Conservation (phyloP, 192 early-diverging fungal species). For the Umbelopsis ramanniana region DNA sequence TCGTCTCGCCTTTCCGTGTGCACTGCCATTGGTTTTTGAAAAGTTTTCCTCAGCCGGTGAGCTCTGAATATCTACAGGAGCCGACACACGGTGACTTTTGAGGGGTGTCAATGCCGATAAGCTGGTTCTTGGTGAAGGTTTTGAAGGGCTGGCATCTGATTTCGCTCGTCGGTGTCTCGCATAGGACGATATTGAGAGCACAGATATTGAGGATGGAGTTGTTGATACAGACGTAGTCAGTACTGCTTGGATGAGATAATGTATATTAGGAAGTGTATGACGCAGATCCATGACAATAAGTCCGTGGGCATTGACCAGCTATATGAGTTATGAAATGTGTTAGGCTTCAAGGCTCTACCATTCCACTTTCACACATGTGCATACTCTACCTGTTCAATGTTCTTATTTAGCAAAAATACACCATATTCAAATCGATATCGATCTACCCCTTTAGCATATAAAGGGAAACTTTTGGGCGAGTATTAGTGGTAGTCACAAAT, state of each 20-base stretch:
- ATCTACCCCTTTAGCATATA: slow-evolving; percentile 71
- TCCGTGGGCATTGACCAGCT: slow-evolving; percentile 74
- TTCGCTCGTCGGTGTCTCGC: slow-evolving; percentile 16
- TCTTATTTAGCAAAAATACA: slow-evolving; percentile 84
- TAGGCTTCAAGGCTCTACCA: too few species aligned
- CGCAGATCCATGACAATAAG: slow-evolving; percentile 69
- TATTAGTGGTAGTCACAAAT: neutral
- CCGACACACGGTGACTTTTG: neutral
- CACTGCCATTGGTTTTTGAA: neutral
- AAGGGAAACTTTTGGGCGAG: slow-evolving; percentile 65
- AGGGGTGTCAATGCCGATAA: neutral
- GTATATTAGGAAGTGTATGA: slow-evolving; percentile 72
- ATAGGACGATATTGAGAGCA: slow-evolving; percentile 43
- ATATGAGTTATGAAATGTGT: neutral
- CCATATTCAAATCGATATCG: slow-evolving; percentile 77
- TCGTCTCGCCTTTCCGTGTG: neutral
- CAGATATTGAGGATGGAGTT: slow-evolving; percentile 39
- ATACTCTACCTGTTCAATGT: slow-evolving; percentile 76
- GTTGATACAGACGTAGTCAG: slow-evolving; percentile 49
- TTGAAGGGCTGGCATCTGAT: neutral
- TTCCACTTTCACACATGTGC: too few species aligned
- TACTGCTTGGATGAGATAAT: slow-evolving; percentile 58
- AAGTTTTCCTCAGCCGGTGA: neutral
- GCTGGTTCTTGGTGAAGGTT: neutral
- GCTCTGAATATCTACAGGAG: slow-evolving; percentile 4